Evolutionary conservation across 768 basidiomycete genomes (phyloP).

Genomic region (Trametes gibbosa): DNA sequence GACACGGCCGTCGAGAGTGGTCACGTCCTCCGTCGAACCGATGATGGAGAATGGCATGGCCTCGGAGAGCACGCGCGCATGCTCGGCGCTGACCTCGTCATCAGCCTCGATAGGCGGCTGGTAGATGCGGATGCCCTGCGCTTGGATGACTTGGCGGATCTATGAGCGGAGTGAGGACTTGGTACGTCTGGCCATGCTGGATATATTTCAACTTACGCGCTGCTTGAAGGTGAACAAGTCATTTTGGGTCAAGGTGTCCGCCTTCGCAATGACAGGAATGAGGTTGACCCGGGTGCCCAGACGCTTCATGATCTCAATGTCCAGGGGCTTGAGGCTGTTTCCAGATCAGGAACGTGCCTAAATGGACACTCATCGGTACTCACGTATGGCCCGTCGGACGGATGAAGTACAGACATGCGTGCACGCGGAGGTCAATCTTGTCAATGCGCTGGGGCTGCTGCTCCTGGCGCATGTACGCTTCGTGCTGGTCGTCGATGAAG

Average conservation of each 20-base stretch:
- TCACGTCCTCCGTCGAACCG: slow-evolving; percentile 93
- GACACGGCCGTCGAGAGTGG: slow-evolving; percentile 82
- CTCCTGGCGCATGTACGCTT: slow-evolving; percentile 96
- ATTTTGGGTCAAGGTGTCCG: slow-evolving; percentile 93
- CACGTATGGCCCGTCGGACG: slow-evolving; percentile 95
- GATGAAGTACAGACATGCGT: slow-evolving; percentile 97
- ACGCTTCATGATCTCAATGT: slow-evolving; percentile 99
- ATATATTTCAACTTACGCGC: slow-evolving; percentile 54
- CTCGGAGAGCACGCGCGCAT: slow-evolving; percentile 80
- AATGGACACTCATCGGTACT: slow-evolving; percentile 32
- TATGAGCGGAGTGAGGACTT: slow-evolving; percentile 30
- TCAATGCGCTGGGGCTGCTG: slow-evolving; percentile 95
- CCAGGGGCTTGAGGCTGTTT: slow-evolving; percentile 86
- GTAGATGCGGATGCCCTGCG: slow-evolving; percentile 95
- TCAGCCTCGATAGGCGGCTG: slow-evolving; percentile 89
- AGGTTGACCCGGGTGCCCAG: slow-evolving; percentile 97
- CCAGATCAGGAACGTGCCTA: not conserved
- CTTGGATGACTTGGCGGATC: slow-evolving; percentile 86
- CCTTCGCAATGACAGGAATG: slow-evolving; percentile 96
- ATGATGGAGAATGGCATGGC: slow-evolving; percentile 99
- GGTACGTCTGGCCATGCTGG: not conserved
- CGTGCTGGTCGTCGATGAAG: slow-evolving; percentile 96
- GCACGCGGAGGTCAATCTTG: slow-evolving; percentile 93
- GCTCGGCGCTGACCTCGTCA: slow-evolving; percentile 82
- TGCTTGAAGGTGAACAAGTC: slow-evolving; percentile 92